Conservation (phyloP, 2,329 filamentous ascomycete genomes). For the Arthrobotrys sphaeroides region DNA sequence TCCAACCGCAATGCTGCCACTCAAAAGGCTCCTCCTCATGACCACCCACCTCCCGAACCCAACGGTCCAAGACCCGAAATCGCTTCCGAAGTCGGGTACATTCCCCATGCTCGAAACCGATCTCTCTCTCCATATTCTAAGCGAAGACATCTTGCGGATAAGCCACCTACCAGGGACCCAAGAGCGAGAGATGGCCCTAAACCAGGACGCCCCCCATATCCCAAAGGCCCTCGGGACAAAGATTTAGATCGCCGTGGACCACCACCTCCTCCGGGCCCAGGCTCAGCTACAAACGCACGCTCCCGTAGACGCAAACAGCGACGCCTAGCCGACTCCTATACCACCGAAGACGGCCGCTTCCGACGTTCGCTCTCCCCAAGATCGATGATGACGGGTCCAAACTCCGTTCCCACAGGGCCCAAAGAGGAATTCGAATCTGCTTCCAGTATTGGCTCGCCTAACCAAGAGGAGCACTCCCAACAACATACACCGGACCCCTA, state of each 20-base stretch:
- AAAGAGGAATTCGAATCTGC: constrained; percentile 37
- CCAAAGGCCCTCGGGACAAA: constrained; percentile 28
- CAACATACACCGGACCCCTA: constrained; percentile 25
- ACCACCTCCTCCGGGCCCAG: not conserved
- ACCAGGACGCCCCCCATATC: constrained; percentile 27
- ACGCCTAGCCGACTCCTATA: constrained; percentile 22
- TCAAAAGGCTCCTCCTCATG: not conserved
- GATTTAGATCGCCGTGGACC: constrained; percentile 32
- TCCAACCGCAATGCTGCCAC: not conserved
- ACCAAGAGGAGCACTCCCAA: not conserved
- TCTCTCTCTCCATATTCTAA: constrained; percentile 43
- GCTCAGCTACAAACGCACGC: constrained; percentile 27
- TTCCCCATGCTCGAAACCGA: constrained; percentile 20
- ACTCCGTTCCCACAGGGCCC: constrained; percentile 11
- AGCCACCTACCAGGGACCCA: constrained; percentile 1
- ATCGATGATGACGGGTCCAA: not conserved
- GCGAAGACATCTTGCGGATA: constrained; percentile 22
- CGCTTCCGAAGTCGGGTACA: constrained; percentile 23
- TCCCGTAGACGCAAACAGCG: constrained; percentile 38
- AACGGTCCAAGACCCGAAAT: constrained; percentile 4
- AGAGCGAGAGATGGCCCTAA: constrained; percentile 13
- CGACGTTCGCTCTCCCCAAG: constrained; percentile 18
- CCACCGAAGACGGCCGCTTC: not conserved
- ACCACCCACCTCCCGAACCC: constrained; percentile 1
- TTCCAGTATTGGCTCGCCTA: constrained; percentile 29